Base-by-base conservation (phyloP, 140 eudicot genomes). In the Flaveria floridana region DNA sequence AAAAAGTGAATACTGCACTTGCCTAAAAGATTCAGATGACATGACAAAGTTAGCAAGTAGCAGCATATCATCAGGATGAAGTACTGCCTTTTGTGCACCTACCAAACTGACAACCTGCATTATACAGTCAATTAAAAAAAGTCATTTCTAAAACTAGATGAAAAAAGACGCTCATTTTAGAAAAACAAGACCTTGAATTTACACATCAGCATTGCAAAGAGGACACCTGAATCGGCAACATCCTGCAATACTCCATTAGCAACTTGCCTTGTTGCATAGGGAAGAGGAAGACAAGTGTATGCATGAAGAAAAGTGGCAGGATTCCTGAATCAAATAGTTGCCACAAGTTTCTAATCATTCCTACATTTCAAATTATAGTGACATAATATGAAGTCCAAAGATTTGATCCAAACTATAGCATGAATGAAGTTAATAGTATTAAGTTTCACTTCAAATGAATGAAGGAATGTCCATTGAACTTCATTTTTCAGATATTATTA, bases 241-340 rank as follows among this genome's bases (percentile, higher is more conserved):
- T 93, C 97, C 73, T 90, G 99, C 87, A 93, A 86, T 78, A 93
- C 83, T 67, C 96, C 89, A 82, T 91, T 85, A 53, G 97, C 94
- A 20, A 91, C 91, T 87, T 93, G 99, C 82, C 99, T 89, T 67
- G 96, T 88, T 42, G 94, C 73, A 82, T 90, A 88, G 70, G 93
- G 84, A 81, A 93, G 96, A 37, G 97, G 97, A 76, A 93, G 96
- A 78, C 98, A 88, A 19, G 97, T 83, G 83, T 93, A 93, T 41
- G 96, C 99, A 83, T 93, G 99, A 67, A 93, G 97, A 84, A 88
- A 93, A 68, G 96, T 88, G 42, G 99, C 97, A 62, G 97, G 99
- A 79, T 93, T 93, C 96, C 99, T 93, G 80, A 72, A 41, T 37
- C 52, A 65, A 65, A 65, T n/a, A 18, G 51, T 65, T 18, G 47